Conservation (phyloP, 2,329 filamentous ascomycete species). For the Neopestalotiopsis rosae region DNA sequence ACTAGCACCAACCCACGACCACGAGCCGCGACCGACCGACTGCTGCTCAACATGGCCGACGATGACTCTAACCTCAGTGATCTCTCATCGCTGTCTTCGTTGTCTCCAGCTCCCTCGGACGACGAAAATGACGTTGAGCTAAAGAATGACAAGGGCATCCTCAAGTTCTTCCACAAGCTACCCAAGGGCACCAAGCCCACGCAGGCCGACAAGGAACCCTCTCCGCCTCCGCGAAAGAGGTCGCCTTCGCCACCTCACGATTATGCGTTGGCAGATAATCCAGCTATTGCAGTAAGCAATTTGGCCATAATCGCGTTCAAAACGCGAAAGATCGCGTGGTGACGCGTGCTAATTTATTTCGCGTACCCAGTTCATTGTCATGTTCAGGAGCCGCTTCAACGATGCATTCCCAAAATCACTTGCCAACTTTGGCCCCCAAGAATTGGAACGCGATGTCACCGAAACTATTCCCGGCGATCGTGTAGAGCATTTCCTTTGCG, state of each 20-base stretch:
- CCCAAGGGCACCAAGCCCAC: slow-evolving; percentile 47
- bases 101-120: slow-evolving; percentile 58
- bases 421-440: slow-evolving; percentile 90
- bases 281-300: slow-evolving; percentile 85
- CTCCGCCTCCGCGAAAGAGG: slow-evolving; percentile 76
- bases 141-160: slow-evolving; percentile 61
- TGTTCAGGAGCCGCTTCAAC: slow-evolving; percentile 93
- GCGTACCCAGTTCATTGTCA: slow-evolving; percentile 83
- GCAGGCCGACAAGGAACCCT: slow-evolving; percentile 58
- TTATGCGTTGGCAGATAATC: slow-evolving; percentile 87
- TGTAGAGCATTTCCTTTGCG: slow-evolving; percentile 87
- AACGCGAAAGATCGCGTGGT: slow-evolving; percentile 61
- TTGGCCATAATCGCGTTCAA: slow-evolving; percentile 45
- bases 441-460: slow-evolving; percentile 86
- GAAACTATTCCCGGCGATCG: slow-evolving; percentile 81
- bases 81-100: slow-evolving; percentile 61
- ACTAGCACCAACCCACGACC: slow-evolving; percentile 13
- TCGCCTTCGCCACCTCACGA: slow-evolving; percentile 89
- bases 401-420: slow-evolving; percentile 88
- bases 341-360: slow-evolving; percentile 36
- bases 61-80: slow-evolving; percentile 63
- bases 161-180: slow-evolving; percentile 71
- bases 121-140: slow-evolving; percentile 57
- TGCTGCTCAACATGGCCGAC: slow-evolving; percentile 55
- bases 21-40: slow-evolving; percentile 9